phyloP scores from a whole-genome alignment of 345 rosid species.

The Pugionium cornutum region DNA sequence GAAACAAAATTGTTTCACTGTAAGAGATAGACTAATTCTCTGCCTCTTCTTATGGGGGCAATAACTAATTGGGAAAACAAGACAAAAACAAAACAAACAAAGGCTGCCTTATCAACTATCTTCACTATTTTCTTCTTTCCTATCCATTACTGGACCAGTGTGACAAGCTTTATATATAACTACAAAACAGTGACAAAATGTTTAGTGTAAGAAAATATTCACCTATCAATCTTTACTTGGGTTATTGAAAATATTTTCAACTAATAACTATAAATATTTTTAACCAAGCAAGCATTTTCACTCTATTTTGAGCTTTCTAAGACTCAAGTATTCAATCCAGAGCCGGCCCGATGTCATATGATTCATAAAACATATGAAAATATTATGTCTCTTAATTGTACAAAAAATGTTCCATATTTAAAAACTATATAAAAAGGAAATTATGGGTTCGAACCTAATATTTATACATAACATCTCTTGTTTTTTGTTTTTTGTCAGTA shows the following conservation, averaged over 20 bases:
- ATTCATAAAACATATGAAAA: no score
- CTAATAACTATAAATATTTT: background rate
- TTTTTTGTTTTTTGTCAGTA: no score
- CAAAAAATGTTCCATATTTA: no score
- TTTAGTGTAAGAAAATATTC: background rate
- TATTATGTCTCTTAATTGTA: no score
- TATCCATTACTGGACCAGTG: constrained; percentile 29
- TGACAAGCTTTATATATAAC: constrained; percentile 17
- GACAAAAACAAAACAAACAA: constrained; percentile 17
- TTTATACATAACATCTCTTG: no score
- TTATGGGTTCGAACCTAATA: no score
- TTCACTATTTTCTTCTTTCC: constrained; percentile 14
- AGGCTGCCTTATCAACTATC: constrained; percentile 35
- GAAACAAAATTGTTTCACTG: constrained; percentile 49
- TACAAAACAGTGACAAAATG: background rate
- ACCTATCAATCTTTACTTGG: no score
- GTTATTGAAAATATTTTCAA: background rate
- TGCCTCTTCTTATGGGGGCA: constrained; percentile 41
- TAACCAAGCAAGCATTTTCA: no score
- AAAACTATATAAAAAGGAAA: no score
- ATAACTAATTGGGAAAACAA: constrained; percentile 24
- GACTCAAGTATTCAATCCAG: no score
- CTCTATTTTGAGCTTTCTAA: no score
- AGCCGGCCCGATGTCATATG: no score
- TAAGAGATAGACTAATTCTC: constrained; percentile 41